These are phyloP conservation scores for Mycena citricolor DNA, from an alignment of 1,284 basidiomycete genomes.

Conservation along the genomic window DNA sequence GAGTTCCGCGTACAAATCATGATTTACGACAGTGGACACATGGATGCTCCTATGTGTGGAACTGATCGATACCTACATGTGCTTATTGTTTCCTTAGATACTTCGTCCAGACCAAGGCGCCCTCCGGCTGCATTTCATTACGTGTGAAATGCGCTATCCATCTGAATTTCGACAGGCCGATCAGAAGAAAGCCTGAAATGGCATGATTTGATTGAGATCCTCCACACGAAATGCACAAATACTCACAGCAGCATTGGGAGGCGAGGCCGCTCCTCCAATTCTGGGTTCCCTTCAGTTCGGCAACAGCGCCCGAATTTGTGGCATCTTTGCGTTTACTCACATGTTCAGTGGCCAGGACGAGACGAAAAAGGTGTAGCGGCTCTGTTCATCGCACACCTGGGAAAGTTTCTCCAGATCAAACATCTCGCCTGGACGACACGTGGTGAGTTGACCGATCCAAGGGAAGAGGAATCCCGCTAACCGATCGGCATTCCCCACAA, in stretches of 20 bases:
- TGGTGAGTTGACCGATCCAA: conserved; percentile 2
- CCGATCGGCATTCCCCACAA: conserved; percentile 75
- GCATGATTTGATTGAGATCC: too few relatives aligned
- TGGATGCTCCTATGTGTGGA: too few relatives aligned
- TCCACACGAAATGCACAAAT: too few relatives aligned
- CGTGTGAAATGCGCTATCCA: too few relatives aligned
- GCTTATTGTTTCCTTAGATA: too few relatives aligned
- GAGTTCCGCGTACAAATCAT: too few relatives aligned
- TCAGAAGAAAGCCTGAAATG: conserved; percentile 30
- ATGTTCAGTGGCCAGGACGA: conserved; percentile 72
- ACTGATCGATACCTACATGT: too few relatives aligned
- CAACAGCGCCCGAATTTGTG: neutral
- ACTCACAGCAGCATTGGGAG: conserved; percentile 68
- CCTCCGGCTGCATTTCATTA: too few relatives aligned
- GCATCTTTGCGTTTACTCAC: conserved; percentile 42
- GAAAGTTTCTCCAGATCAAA: conserved; percentile 68
- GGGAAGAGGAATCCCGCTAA: conserved; percentile 27
- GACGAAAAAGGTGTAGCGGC: conserved; percentile 70
- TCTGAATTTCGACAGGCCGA: too few relatives aligned
- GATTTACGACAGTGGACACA: too few relatives aligned
- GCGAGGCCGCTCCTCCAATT: conserved; percentile 65
- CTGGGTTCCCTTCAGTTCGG: conserved; percentile 31
- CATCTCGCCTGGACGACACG: conserved; percentile 68
- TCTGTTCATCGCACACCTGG: conserved; percentile 52
- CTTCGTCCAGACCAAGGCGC: too few relatives aligned